Evolutionary conservation across 169 alveolate species (phyloP), one percentile per base, ranked within the genome.

Genomic region (Ichthyophthirius multifiliis): DNA sequence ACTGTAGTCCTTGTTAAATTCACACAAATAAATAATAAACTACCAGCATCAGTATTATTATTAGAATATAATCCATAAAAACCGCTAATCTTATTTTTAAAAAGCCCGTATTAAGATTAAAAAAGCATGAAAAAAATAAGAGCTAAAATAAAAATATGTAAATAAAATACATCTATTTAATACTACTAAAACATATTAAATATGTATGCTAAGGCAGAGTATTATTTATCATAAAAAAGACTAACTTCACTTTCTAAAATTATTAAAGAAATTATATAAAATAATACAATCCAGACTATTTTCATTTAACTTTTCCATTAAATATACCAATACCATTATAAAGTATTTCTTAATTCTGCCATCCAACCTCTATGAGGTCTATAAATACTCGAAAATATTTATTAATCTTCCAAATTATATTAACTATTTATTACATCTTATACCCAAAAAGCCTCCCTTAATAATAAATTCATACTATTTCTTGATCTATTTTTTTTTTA

Each of bases 1-100:
- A 90, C 89, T 32, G 91, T 88, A 3, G 85, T 82, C 45, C 90
- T 78, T 15, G 91, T 67, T 16, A 89, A 82, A 55, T 81, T 76
- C 9, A 76, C 82, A 16, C 88, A 86, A 1, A 90, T 78, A 64
- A 84, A 88, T 35, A 88, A 18, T 5, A 88, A 47, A 47, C 87
- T 74, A 27, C 80, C 82, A 3, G 90, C 79, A 78, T 88, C 93
- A 43, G 93, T 88, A 43, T 88, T 47, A 35, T 82, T 32, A 74
- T 83, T 77, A 1, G 80, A 43, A 71, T 83, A 83, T 0, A 88
- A 31, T 55, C 79, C 88, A 62, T 83, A 88, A 63, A 83, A 83
- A 15, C 89, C 86, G 13, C 78, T 34, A 2, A 88, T 64, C 32
- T 85, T 83, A 9, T 83, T 27, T 65, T 67, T 65, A 37, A 79